Percentiles rank a stretch among this genome's conserved stretches.
Evolutionary conservation across 495 filamentous ascomycete species (phyloP).

Genomic region (Oidiodendron maius): DNA sequence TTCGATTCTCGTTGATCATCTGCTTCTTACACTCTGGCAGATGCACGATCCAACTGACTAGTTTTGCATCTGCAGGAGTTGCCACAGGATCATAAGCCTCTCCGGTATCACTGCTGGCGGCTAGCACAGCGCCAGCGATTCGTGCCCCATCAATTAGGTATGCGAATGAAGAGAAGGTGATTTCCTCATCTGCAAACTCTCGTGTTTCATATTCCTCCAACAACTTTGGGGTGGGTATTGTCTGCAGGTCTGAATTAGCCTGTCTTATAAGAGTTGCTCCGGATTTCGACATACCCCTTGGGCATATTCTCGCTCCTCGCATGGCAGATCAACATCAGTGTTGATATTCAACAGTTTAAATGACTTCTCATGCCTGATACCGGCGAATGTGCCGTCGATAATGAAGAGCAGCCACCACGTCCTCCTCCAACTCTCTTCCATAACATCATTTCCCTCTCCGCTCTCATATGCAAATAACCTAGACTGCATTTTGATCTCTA

Average conservation of each 20-base stretch:
- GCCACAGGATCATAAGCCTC: conserved; percentile 11
- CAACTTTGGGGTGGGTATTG: conserved; percentile 44
- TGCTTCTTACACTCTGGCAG: conserved; percentile 60
- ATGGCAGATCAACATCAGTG: conserved; percentile 48
- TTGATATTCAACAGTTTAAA: conserved; percentile 31
- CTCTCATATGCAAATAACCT: conserved; percentile 37
- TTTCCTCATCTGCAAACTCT: conserved; percentile 41
- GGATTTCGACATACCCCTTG: conserved; percentile 35
- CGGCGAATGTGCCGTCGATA: conserved; percentile 43
- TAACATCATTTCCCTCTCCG: conserved; percentile 40
- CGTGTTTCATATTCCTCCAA: conserved; percentile 50
- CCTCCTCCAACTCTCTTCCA: conserved; percentile 61
- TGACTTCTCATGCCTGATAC: conserved; percentile 25
- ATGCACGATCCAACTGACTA: conserved; percentile 63
- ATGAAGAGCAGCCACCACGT: conserved; percentile 75
- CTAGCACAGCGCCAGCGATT: conserved; percentile 58
- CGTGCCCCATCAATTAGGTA: conserved; percentile 54
- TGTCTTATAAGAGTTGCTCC: conserved; percentile 5
- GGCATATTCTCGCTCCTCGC: conserved; percentile 54
- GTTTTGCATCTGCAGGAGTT: conserved; percentile 54
- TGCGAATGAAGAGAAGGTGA: conserved; percentile 52
- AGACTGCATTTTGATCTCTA: conserved; percentile 61
- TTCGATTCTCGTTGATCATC: conserved; percentile 50
- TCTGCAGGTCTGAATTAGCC: conserved; percentile 23
- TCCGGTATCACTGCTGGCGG: conserved; percentile 25